Percentiles rank a stretch among this genome's conserved stretches.
Conservation (phyloP, 495 filamentous ascomycete species). For the Xylaria cubensis region DNA sequence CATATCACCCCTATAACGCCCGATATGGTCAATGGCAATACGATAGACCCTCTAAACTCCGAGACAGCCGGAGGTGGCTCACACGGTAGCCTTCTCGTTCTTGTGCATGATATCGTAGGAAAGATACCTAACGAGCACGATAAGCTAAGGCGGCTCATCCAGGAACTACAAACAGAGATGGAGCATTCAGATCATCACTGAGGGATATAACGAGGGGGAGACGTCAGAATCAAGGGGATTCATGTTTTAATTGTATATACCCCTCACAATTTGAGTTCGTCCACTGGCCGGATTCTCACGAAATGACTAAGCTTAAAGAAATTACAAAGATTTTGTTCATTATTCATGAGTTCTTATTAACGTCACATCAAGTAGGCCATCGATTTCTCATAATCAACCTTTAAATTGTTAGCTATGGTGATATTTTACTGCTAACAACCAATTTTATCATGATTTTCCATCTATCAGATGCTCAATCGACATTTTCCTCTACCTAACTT, state of each 20-base stretch:
- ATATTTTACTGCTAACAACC: too few species aligned
- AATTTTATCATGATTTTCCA: too few species aligned
- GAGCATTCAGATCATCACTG: not conserved
- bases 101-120: not conserved
- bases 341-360: too few species aligned
- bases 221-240: not conserved
- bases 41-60: not conserved
- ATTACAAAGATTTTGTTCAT: too few species aligned
- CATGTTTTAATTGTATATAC: not conserved
- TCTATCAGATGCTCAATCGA: too few species aligned
- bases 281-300: too few species aligned
- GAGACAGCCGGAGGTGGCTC: not conserved
- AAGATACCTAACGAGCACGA: not conserved
- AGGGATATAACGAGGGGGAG: not conserved
- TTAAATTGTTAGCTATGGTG: too few species aligned
- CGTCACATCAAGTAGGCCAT: too few species aligned
- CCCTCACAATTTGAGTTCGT: too few species aligned
- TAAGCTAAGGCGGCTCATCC: not conserved
- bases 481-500: too few species aligned
- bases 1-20: not conserved
- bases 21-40: not conserved
- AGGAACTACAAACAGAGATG: not conserved
- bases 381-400: too few species aligned
- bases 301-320: too few species aligned
- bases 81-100: not conserved